A percentile compares a stretch with the other conserved stretches of the same genome.
Evolutionary conservation across 805 yeast genomes (phyloP).

Genomic region (Metschnikowia gelsemii): DNA sequence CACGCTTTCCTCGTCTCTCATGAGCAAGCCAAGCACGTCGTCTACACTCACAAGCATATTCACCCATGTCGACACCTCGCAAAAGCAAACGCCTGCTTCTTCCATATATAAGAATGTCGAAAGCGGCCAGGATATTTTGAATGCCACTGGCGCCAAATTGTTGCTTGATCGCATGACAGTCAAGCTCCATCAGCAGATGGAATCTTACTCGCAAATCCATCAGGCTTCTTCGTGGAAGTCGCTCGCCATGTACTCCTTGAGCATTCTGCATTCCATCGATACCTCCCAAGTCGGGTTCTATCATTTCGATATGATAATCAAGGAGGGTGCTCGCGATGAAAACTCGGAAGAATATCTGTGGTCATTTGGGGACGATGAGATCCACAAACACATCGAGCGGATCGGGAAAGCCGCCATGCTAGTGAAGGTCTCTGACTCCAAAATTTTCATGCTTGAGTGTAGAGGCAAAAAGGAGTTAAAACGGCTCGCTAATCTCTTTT

Average conservation of each 20-base stretch:
- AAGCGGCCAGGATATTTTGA: neutral
- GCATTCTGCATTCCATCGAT: slow-evolving; percentile 27
- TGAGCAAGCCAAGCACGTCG: slow-evolving; percentile 31
- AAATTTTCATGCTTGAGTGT: slow-evolving; percentile 44
- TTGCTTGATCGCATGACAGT: slow-evolving; percentile 34
- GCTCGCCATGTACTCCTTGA: slow-evolving; percentile 39
- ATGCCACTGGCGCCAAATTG: slow-evolving; percentile 11
- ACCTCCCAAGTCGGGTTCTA: slow-evolving; percentile 27
- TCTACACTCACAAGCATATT: slow-evolving; percentile 23
- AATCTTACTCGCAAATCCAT: slow-evolving; percentile 27
- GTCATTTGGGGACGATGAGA: slow-evolving; percentile 34
- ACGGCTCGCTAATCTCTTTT: slow-evolving; percentile 19
- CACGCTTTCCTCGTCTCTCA: slow-evolving; percentile 39
- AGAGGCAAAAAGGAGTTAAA: slow-evolving; percentile 43
- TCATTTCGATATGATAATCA: slow-evolving; percentile 29
- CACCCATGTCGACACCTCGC: slow-evolving; percentile 14
- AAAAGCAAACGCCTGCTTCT: slow-evolving; percentile 18
- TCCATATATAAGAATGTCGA: neutral
- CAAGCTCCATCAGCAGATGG: slow-evolving; percentile 39
- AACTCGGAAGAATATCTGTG: slow-evolving; percentile 25
- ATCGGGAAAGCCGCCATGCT: slow-evolving; percentile 47
- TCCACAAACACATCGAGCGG: slow-evolving; percentile 29
- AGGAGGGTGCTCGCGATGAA: slow-evolving; percentile 12
- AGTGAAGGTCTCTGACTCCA: slow-evolving; percentile 30
- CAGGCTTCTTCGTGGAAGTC: slow-evolving; percentile 45